Base-by-base conservation (phyloP, 2,329 filamentous ascomycete species). In the Leptographium procerum region DNA sequence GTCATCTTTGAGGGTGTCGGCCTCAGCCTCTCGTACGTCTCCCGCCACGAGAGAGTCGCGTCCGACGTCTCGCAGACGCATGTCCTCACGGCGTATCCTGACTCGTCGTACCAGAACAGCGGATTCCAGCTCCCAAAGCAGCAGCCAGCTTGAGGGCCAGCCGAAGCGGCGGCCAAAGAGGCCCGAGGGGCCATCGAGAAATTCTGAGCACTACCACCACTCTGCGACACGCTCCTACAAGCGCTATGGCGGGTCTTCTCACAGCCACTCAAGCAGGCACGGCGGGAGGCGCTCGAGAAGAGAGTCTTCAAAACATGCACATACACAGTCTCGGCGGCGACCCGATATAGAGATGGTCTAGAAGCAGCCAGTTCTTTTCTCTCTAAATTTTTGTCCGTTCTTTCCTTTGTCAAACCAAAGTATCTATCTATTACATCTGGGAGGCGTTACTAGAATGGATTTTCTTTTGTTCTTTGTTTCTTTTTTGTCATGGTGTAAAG, bases 1-100 rank as follows among this genome's bases (percentile, higher is more conserved):
- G 51, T 71, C 5, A 69, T 77, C 43, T 74, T 74, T 47, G 70
- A 75, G 59, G 61, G 57, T 3, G 62, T 75, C 11, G 76, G 76
- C 0, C 61, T 77, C 55, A 74, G 69, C 3, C 64, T 78, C n/a
- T 6, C 29, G 22, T 51, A 36, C 33, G 58, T 55, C 14, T 36
- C 56, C 6, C 54, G 22, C 36, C 52, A 28, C 22, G 47, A 55
- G 48, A 47, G 50, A n/a, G 34, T 22, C 14, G 3, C 2, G 10
- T 47, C 56, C 4, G 4, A 19, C n/a, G 33, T 14, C 28, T 52
- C 50, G 22, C 47, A 29, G 26, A n/a, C 47, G 10, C 26, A 50
- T 26, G 8, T 14, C 47, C 43, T 47, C 43, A 22, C 36, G 29
- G 33, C 55, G 3, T 45, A 57, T 31, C 34, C 56, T 43, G 31